Base-by-base conservation (phyloP, 768 basidiomycete species). In the Imleria badia region DNA sequence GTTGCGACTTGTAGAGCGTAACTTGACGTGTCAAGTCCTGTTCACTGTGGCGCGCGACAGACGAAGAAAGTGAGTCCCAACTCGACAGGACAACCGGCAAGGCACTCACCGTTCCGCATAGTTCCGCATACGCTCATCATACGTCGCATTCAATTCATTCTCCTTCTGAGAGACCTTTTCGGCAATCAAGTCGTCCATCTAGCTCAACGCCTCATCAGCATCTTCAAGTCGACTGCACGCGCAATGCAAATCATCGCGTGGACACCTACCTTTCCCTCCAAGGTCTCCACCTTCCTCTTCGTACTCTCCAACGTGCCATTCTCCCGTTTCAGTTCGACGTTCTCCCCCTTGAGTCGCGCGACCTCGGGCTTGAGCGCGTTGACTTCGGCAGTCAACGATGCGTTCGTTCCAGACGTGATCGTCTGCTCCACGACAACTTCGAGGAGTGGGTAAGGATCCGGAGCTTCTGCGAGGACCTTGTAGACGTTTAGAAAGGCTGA, bases 361-460 rank as follows among this genome's bases (percentile, higher is more conserved):
- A 96, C 72, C 65, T 97, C 94, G 1, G 71, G 70, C 66, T 95
- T 89, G 23, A 92, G 76, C 55, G 91, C 80, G 35, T 79, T 75
- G 10, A 91, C 88, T 68, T 98, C 94, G 1, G 89, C 82, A 30
- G 54, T 69, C 51, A 68, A 49, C 14, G 48, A 54, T 17, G 47
- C 55, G 22, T 68, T 68, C 38, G 61, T 48, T 23, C 67, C 29
- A 85, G 60, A 86, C 64, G 91, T 92, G 42, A 95, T 91, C 3
- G 95, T 87, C 77, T 98, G 97, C 65, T 98, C 96, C 30, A 98
- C 91, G 12, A 94, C 95, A 13, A 87, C 92, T 66, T 99, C 96
- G 14, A 99, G 84, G 8, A 98, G 78, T 10, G 97, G 97, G 68
- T 96, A 97, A 15, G 97, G 97, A 69, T 99, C 97, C 0, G 96